Conservation (phyloP, 345 rosid species). For the Citrus australasica region DNA sequence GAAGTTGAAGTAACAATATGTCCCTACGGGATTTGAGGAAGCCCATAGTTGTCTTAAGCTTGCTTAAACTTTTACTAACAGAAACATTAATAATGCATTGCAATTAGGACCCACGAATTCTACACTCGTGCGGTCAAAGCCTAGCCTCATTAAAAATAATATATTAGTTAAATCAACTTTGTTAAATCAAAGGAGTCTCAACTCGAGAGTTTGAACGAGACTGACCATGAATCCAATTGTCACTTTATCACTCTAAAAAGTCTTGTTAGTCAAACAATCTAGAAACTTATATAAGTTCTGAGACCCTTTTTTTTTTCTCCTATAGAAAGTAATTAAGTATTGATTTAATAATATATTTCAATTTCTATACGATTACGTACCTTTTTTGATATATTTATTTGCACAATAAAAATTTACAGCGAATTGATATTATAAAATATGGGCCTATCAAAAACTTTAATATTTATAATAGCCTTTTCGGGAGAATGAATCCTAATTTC, state of each 20-base stretch:
- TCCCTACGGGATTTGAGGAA: constrained; percentile 43
- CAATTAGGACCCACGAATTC: constrained; percentile 18
- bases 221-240: constrained; percentile 12
- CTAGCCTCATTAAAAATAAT: not conserved
- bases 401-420: too few species aligned
- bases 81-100: constrained; percentile 5
- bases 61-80: constrained; percentile 33
- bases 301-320: not conserved
- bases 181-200: constrained; percentile 14
- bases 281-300: not conserved
- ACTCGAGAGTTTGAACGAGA: constrained; percentile 14
- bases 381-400: not conserved
- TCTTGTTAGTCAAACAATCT: constrained; percentile 18
- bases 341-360: not conserved
- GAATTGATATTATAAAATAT: too few species aligned
- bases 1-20: constrained; percentile 36
- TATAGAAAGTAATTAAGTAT: not conserved
- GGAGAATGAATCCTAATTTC: too few species aligned
- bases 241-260: not conserved
- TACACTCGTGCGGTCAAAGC: constrained; percentile 61
- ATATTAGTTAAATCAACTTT: not conserved
- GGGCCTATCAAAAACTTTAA: too few species aligned
- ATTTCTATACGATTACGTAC: not conserved
- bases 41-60: constrained; percentile 16
- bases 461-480: too few species aligned